These are phyloP conservation scores for Saccharata proteae DNA, from an alignment of 2,329 filamentous ascomycete genomes.

Conservation along the genomic window DNA sequence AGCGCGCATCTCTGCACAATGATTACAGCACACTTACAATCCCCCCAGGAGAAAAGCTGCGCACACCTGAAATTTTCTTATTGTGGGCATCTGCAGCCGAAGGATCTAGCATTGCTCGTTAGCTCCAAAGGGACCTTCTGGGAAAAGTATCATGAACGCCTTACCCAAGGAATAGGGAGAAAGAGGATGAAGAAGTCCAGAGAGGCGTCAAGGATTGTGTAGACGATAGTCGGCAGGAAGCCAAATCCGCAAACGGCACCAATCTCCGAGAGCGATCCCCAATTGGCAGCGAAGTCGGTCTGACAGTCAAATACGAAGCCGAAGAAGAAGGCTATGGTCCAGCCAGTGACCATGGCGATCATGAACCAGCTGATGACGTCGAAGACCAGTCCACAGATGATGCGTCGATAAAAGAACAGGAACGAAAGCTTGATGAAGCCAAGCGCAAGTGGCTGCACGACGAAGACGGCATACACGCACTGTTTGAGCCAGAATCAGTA, in stretches of 20 bases:
- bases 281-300: conserved; percentile 1
- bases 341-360: not conserved
- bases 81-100: conserved; percentile 1
- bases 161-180: conserved; percentile 1
- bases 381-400: too few relatives aligned
- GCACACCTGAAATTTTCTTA: not conserved
- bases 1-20: too few relatives aligned
- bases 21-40: conserved; percentile 2
- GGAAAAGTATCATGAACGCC: too few relatives aligned
- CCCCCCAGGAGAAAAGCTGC: conserved; percentile 2
- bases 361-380: not conserved
- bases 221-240: conserved; percentile 1
- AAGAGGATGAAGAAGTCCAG: conserved; percentile 1
- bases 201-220: not conserved
- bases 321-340: conserved; percentile 3
- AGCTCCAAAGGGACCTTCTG: too few relatives aligned
- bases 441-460: conserved; percentile 2
- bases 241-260: conserved; percentile 1
- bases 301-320: conserved; percentile 3
- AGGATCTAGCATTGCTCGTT: not conserved
- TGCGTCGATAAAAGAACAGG: conserved; percentile 2
- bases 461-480: conserved; percentile 2
- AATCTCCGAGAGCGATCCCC: conserved; percentile 1
- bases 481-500: not conserved
- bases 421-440: conserved; percentile 4